Evolutionary conservation across 2,329 filamentous ascomycete species (phyloP), one percentile per base, ranked within the genome.

Genomic region (Arthrobotrys sinensis): DNA sequence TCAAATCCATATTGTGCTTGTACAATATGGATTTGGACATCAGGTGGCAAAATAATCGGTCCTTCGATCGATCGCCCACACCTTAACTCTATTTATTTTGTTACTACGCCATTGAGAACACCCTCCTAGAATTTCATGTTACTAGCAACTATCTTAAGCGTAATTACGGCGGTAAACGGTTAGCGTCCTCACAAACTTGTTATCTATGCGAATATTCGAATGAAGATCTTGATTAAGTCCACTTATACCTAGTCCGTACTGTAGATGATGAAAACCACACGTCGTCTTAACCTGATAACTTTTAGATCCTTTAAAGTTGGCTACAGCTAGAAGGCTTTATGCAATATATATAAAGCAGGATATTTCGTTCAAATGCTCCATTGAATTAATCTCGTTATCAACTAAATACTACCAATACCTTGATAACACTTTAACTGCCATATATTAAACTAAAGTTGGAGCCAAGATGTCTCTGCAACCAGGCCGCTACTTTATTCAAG

Each of bases 401-500:
- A 2, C 46, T 14, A 50, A 8, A 14, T 16, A 28, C 10, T n/a
- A 16, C 28, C 4, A 34, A 53, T 34, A 34, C 16, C 3, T 0
- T 36, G 3, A 38, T 38, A 38, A 50, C 46, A 48, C 45, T 2
- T 12, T 28, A 14, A 5, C 7, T 5, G 1, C 12, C 5, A 16
- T 16, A 8, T 3, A 38, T 38, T 8, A 24, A 36, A 40, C 28
- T 12, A 38, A 3, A 43, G 10, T 40, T 10, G 21, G 38, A 32
- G 21, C 21, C n/a, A 38, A 36, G 16, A 68, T 69, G 50, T 46
- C 67, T 21, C 32, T 70, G 4, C 43, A 62, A 53, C 8, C 53
- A 2, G 53, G 67, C 5, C 19, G 1, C 1, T 70, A 70, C 24
- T 40, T 14, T 19, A 70, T 70, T 32, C 40, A 38, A 36, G 12